Percentiles rank a stretch among this genome's conserved stretches.
Evolutionary conservation across 2,329 filamentous ascomycete species (phyloP).

Genomic region (Pestalotiopsis fici): DNA sequence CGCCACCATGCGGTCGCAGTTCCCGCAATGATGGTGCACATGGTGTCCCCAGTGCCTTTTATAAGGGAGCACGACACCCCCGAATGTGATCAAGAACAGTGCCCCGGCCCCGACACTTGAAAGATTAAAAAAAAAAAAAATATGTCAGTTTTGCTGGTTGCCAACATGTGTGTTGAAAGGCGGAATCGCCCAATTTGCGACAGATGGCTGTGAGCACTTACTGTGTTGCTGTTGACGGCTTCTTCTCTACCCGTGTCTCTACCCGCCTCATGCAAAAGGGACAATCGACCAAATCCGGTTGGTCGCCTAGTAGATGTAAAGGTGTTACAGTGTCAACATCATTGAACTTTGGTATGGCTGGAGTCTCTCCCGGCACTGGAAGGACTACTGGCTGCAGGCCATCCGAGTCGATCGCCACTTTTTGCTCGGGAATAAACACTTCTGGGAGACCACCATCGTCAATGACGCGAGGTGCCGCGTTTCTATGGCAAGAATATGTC

Average conservation of each 20-base stretch:
- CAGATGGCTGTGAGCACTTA: background rate
- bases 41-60: background rate
- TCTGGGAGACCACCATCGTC: background rate
- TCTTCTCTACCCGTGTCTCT: background rate
- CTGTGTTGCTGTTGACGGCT: background rate
- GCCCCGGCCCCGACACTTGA: background rate
- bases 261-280: background rate
- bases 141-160: too few species aligned
- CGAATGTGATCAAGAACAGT: background rate
- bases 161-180: too few species aligned
- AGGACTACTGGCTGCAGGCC: background rate
- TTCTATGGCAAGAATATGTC: background rate
- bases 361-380: background rate
- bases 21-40: background rate
- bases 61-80: background rate
- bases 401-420: background rate
- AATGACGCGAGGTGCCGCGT: background rate
- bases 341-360: background rate
- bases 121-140: accelerated
- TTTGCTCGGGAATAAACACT: background rate
- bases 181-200: background rate
- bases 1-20: background rate
- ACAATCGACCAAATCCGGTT: background rate
- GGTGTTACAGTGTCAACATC: background rate
- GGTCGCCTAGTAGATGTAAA: background rate